Evolutionary conservation across 1,284 basidiomycete species (phyloP).

Genomic region (Ceratobasidium sp.): DNA sequence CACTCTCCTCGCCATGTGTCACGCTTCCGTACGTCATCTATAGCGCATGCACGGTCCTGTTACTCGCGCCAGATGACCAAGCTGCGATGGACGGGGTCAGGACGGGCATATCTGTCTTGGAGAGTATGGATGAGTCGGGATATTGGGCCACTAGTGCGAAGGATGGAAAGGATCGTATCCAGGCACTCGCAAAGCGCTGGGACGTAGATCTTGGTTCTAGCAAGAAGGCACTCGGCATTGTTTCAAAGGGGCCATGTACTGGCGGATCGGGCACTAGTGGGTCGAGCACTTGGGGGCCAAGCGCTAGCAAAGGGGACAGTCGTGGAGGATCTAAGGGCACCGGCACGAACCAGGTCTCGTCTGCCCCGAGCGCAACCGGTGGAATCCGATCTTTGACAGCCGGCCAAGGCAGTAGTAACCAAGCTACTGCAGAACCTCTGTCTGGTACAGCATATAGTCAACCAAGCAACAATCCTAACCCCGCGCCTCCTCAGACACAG

Average conservation of each 20-base stretch:
- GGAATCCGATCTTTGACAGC: not conserved
- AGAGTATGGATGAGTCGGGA: conserved; percentile 36
- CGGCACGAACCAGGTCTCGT: not conserved
- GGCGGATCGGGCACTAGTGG: not conserved
- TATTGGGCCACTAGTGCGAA: conserved; percentile 34
- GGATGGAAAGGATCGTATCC: conserved; percentile 21
- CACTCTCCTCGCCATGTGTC: conserved; percentile 39
- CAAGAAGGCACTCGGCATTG: not conserved
- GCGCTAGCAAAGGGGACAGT: not conserved
- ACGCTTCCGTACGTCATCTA: conserved; percentile 35
- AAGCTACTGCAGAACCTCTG: not conserved
- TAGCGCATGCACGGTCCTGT: conserved; percentile 27
- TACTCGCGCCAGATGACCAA: conserved; percentile 27
- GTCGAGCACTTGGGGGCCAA: not conserved
- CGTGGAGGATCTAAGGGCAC: not conserved
- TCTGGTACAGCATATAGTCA: not conserved
- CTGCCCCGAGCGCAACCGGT: not conserved
- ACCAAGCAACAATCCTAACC: not conserved
- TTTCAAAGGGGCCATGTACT: conserved; percentile 8
- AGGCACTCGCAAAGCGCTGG: conserved; percentile 38
- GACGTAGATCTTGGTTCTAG: conserved; percentile 1
- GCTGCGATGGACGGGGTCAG: conserved; percentile 41
- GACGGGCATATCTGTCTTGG: conserved; percentile 23
- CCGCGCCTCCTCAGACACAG: not conserved
- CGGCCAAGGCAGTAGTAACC: not conserved